Percentiles rank a stretch among this genome's conserved stretches.
These are phyloP conservation scores for Cytospora piceicola DNA, from an alignment of 2,329 filamentous ascomycete species.

Conservation along the genomic window DNA sequence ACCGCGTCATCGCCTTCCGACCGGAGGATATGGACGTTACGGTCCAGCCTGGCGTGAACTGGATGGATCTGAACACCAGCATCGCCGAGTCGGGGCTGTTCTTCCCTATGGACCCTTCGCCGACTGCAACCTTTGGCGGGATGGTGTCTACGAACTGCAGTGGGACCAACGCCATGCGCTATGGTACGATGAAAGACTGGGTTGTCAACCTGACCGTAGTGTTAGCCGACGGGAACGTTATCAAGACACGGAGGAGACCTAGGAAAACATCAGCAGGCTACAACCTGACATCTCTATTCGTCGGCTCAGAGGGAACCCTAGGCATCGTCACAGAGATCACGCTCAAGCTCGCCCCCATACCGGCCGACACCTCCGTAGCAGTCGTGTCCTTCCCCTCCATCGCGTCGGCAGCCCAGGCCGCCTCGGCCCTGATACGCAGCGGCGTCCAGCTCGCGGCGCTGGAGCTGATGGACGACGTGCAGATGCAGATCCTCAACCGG, in stretches of 20 bases:
- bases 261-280: conserved; percentile 73
- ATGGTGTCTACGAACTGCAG: conserved; percentile 71
- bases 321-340: conserved; percentile 73
- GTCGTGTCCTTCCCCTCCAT: conserved; percentile 64
- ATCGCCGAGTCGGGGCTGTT: conserved; percentile 67
- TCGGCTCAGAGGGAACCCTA: conserved; percentile 72
- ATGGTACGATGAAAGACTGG: conserved; percentile 79
- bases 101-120: conserved; percentile 71
- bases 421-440: conserved; percentile 64
- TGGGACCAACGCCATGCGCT: conserved; percentile 63
- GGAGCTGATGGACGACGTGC: conserved; percentile 66
- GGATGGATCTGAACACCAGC: conserved; percentile 68
- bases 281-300: conserved; percentile 70
- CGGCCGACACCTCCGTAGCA: conserved; percentile 66
- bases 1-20: conserved; percentile 65
- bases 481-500: conserved; percentile 71
- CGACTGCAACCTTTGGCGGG: conserved; percentile 60
- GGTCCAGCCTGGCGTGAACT: conserved; percentile 70
- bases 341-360: conserved; percentile 67
- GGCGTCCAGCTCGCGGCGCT: conserved; percentile 70
- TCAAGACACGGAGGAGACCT: conserved; percentile 70
- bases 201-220: conserved; percentile 74
- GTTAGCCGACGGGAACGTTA: conserved; percentile 68
- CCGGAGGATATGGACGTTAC: conserved; percentile 73
- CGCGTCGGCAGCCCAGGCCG: conserved; percentile 64